phyloP scores from a whole-genome alignment of 371 early-diverging fungal genomes.

The Circinella minor region DNA sequence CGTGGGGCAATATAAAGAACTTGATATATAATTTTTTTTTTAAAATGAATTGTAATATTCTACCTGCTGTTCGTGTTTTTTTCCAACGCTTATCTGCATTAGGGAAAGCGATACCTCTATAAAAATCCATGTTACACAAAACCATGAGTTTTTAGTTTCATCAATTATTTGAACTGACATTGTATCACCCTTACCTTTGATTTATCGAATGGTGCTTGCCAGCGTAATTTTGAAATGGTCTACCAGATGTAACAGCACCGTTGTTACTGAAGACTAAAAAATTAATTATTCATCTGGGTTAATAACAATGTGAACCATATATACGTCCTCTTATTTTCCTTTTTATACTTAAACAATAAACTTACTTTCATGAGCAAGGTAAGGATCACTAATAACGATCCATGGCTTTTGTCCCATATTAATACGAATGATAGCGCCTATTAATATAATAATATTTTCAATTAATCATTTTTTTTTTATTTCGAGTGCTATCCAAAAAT shows the following conservation, averaged over 20 bases:
- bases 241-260: constrained; percentile 23
- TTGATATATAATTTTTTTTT: no score
- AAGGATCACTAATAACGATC: constrained; percentile 27
- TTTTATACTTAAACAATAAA: not conserved
- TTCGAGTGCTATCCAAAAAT: not conserved
- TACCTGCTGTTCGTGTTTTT: constrained; percentile 23
- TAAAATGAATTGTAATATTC: no score
- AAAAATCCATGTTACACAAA: constrained; percentile 6
- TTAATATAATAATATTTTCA: not conserved
- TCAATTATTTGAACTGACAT: not conserved
- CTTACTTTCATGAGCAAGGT: constrained; percentile 27
- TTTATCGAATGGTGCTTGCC: constrained; percentile 17
- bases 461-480: no score
- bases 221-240: constrained; percentile 22
- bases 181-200: constrained; percentile 18
- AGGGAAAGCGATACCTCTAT: constrained; percentile 25
- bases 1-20: not conserved
- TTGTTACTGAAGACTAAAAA: constrained; percentile 15
- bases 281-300: no score
- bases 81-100: constrained; percentile 20
- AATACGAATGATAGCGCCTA: constrained; percentile 22
- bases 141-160: not conserved
- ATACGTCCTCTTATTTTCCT: no score
- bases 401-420: constrained; percentile 29
- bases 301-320: not conserved